Evolutionary conservation across 257 asterid genomes (phyloP).

Genomic region (Solanum boliviense): DNA sequence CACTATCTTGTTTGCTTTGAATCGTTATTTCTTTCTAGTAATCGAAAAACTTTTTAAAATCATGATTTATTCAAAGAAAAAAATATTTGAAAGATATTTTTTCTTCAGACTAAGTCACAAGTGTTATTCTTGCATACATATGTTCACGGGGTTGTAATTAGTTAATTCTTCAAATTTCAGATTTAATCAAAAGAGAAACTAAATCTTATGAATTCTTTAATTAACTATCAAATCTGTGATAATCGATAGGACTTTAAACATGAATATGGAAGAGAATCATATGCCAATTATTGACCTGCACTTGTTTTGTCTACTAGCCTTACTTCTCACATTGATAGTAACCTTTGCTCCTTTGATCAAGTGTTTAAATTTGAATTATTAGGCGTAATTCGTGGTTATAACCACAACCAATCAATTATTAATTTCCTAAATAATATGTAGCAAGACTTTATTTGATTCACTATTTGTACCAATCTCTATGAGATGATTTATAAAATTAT

Average conservation of each 20-base stretch:
- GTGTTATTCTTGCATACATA: neutral
- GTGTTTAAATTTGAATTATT: too few species aligned
- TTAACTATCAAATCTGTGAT: neutral
- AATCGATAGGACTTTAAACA: neutral
- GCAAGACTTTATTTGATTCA: neutral
- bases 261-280: neutral
- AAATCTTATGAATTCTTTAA: neutral
- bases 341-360: neutral
- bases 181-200: neutral
- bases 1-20: too few species aligned
- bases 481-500: neutral
- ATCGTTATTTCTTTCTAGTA: neutral
- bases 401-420: neutral
- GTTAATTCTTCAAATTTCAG: neutral
- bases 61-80: neutral
- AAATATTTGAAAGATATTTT: neutral
- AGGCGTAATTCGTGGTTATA: neutral
- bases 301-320: neutral
- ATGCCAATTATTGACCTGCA: neutral
- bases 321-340: neutral
- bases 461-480: neutral
- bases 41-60: neutral
- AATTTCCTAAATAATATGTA: neutral
- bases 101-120: neutral
- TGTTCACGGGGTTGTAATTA: neutral